Evolutionary conservation across 129 eudicot genomes (phyloP).

Genomic region (Glebionis coronaria): DNA sequence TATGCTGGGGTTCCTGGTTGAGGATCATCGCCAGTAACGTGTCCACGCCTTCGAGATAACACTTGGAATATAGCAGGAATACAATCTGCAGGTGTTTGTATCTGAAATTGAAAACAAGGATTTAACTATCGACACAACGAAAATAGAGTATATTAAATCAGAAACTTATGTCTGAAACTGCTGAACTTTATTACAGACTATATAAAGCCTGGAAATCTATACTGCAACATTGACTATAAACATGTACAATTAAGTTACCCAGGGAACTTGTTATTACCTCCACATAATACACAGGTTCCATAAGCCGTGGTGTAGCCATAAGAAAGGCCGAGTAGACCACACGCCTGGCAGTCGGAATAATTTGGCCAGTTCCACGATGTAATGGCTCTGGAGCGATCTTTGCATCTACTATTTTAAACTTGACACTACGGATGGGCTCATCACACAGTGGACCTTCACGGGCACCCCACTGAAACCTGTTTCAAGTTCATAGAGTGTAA

Average conservation of each 20-base stretch:
- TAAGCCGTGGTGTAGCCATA: conserved; percentile 94
- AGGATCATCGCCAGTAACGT: conserved; percentile 92
- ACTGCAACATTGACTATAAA: no score
- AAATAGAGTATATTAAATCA: no score
- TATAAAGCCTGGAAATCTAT: no score
- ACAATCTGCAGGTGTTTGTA: conserved; percentile 96
- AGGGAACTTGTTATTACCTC: conserved; percentile 20
- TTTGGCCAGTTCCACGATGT: conserved; percentile 89
- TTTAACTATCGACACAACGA: no score
- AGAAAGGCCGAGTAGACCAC: conserved; percentile 95
- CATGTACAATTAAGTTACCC: no score
- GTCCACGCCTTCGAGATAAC: conserved; percentile 90
- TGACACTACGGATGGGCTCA: conserved; percentile 92
- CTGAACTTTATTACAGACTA: no score
- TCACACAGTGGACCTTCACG: conserved; percentile 99
- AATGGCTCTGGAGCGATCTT: conserved; percentile 92
- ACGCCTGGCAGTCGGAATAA: conserved; percentile 97
- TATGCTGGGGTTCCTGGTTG: conserved; percentile 99
- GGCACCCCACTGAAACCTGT: conserved; percentile 97
- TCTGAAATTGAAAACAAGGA: conserved; percentile 38
- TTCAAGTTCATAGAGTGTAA: no score
- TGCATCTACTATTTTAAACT: conserved; percentile 95
- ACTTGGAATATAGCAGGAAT: conserved; percentile 92
- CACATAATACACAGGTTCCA: conserved; percentile 95
- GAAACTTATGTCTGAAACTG: no score